A percentile compares a stretch with the other conserved stretches of the same genome.
Conservation (phyloP, 345 rosid species). For the Physaria fendleri region DNA sequence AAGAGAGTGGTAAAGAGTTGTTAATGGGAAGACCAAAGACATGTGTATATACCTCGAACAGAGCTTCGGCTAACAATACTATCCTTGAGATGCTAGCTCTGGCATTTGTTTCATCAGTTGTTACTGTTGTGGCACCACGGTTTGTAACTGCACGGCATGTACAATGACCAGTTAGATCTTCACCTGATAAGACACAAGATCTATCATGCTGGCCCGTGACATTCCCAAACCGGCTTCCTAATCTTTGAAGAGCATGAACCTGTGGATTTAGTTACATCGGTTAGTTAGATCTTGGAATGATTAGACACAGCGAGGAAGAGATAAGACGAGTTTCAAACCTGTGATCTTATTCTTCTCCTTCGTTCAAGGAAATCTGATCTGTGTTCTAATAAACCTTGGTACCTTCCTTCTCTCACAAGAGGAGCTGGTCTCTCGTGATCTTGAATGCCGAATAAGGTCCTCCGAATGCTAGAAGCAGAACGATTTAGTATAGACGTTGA, state of each 20-base stretch:
- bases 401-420: conserved; percentile 64
- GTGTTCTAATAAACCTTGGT: conserved; percentile 79
- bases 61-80: conserved; percentile 96
- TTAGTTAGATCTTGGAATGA: conserved; percentile 5
- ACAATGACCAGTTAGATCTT: conserved; percentile 75
- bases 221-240: conserved; percentile 88
- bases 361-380: conserved; percentile 90
- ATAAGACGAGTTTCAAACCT: conserved; percentile 46
- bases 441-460: conserved; percentile 45
- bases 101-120: conserved; percentile 61
- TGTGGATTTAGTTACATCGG: conserved; percentile 20
- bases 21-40: background rate
- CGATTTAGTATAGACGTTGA: conserved; percentile 39
- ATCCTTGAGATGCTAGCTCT: conserved; percentile 98
- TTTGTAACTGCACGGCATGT: conserved; percentile 54
- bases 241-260: conserved; percentile 93
- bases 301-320: background rate
- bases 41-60: conserved; percentile 74
- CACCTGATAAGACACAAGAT: conserved; percentile 82
- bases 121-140: conserved; percentile 30
- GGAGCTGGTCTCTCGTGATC: conserved; percentile 59
- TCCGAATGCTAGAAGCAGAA: conserved; percentile 41
- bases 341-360: conserved; percentile 91
- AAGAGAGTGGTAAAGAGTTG: background rate
- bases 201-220: conserved; percentile 88